Conservation (phyloP, 148 eudicot genomes). For the Talinum fruticosum region DNA sequence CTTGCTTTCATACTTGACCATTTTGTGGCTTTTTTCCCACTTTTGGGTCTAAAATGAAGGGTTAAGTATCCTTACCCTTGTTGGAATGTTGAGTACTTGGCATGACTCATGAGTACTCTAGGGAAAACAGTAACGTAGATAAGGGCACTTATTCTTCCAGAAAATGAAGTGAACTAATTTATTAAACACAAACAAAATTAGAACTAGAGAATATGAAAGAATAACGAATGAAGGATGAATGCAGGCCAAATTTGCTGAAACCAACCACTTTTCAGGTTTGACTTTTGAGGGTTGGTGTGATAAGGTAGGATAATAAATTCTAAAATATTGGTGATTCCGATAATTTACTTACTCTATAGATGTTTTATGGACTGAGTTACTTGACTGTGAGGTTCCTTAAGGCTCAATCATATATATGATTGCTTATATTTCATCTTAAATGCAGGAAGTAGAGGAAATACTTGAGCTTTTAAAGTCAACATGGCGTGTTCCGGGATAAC, state of each 20-base stretch:
- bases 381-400: background rate
- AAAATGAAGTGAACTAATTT: background rate
- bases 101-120: too few species aligned
- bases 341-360: background rate
- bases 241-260: background rate
- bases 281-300: background rate
- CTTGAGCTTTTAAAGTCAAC: slow-evolving; percentile 97
- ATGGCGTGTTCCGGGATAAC: slow-evolving; percentile 90
- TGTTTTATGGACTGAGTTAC: background rate
- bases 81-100: too few species aligned
- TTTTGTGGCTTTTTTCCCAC: too few species aligned
- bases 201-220: background rate
- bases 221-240: background rate
- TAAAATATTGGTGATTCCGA: background rate
- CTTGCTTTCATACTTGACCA: background rate
- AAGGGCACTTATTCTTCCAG: background rate
- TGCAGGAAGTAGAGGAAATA: slow-evolving; percentile 93
- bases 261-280: background rate
- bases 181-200: background rate
- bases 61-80: too few species aligned
- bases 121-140: background rate
- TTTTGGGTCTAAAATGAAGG: too few species aligned
- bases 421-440: background rate
- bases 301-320: background rate
- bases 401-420: background rate